phyloP scores from a whole-genome alignment of 257 asterid genomes.

The Ilex asprella region DNA sequence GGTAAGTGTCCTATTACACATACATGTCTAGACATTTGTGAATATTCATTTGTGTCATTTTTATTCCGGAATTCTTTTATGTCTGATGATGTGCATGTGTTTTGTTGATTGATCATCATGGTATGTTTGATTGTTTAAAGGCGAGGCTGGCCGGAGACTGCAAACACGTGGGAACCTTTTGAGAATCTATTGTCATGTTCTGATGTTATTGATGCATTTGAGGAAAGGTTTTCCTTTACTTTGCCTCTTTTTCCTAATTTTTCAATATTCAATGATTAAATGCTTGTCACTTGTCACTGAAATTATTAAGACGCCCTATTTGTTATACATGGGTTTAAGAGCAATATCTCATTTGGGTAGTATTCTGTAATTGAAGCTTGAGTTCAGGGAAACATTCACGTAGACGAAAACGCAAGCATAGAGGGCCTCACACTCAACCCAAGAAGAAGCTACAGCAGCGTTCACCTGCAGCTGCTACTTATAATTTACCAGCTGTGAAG shows the following conservation, averaged over 20 bases:
- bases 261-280: not conserved
- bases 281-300: constrained; percentile 6
- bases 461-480: constrained; percentile 14
- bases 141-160: constrained; percentile 93
- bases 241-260: constrained; percentile 4
- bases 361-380: constrained; percentile 35
- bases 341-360: constrained; percentile 11
- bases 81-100: constrained; percentile 1
- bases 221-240: constrained; percentile 53
- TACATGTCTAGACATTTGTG: too few species aligned
- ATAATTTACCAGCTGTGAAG: constrained; percentile 42
- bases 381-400: constrained; percentile 12
- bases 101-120: constrained; percentile 16
- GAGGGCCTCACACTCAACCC: not conserved
- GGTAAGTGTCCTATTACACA: constrained; percentile 36
- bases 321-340: not conserved
- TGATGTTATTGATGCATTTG: constrained; percentile 70
- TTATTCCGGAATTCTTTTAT: too few species aligned
- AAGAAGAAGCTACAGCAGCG: constrained; percentile 13
- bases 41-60: too few species aligned
- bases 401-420: not conserved
- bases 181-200: constrained; percentile 55
- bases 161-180: constrained; percentile 91
- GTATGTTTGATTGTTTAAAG: constrained; percentile 31
- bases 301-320: constrained; percentile 3